phyloP scores from a whole-genome alignment of 371 early-diverging fungal species.

The Mortierella sp. region DNA sequence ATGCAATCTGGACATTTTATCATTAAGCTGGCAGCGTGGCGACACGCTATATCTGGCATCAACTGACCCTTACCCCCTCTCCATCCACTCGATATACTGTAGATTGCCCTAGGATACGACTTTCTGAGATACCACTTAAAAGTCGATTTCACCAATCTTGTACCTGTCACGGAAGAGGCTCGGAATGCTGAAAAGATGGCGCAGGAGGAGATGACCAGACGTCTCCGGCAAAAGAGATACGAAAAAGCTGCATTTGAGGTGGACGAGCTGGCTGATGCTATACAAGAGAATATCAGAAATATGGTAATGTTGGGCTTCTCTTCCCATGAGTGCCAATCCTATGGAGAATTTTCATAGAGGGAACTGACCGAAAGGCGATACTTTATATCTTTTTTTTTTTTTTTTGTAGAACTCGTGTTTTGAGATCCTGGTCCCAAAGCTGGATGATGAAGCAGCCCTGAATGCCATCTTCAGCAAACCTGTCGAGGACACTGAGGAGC shows the following conservation, averaged over 20 bases:
- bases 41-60: no score
- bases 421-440: slow-evolving; percentile 66
- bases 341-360: no score
- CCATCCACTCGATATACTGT: no score
- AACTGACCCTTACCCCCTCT: no score
- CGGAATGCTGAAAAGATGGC: slow-evolving; percentile 30
- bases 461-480: slow-evolving; percentile 27
- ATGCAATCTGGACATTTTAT: no score
- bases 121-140: slow-evolving; percentile 59
- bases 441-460: slow-evolving; percentile 34
- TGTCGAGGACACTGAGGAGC: not conserved
- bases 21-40: no score
- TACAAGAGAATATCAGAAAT: slow-evolving; percentile 61
- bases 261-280: slow-evolving; percentile 56
- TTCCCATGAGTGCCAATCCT: no score
- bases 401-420: slow-evolving; percentile 59
- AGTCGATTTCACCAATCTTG: slow-evolving; percentile 55
- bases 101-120: slow-evolving; percentile 65
- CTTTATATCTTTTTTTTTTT: not conserved
- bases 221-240: slow-evolving; percentile 59
- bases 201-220: slow-evolving; percentile 19
- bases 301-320: no score
- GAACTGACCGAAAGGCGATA: no score
- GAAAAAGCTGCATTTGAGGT: slow-evolving; percentile 56
- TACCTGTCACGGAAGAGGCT: slow-evolving; percentile 45